Evolutionary conservation across 1,284 basidiomycete species (phyloP), one percentile per base, ranked within the genome.

Genomic region (Pisolithus thermaeus): DNA sequence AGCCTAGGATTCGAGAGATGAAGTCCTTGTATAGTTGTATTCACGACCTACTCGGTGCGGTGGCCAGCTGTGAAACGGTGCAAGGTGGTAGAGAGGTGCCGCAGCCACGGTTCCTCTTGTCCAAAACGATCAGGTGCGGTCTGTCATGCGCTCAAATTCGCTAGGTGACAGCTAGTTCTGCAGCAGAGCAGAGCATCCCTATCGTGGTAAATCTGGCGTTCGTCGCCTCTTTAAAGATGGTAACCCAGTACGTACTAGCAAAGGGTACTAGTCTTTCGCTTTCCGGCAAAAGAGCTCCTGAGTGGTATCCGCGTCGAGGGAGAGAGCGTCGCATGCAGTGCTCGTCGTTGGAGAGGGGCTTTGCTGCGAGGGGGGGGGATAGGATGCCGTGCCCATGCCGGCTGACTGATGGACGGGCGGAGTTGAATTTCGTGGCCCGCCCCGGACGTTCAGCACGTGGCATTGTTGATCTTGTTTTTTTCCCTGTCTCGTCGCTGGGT

Each of bases 401-500:
- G 9, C 16, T 5, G 23, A 6, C 18, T 35, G 28, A n/a, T 9
- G 44, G 35, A 14, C 18, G 2, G n/a, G 18, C 44, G 44, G 44
- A 46, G 44, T 46, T 20, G 32, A 32, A 22, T 22, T 4, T 20
- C 22, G 0, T 25, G 52, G 65, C 63, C 63, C 66, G 56, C 48
- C 61, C 65, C 55, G 46, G 51, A 48, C 50, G 38, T 56, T 52
- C 46, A 32, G 50, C 63, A 65, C 63, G 63, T 65, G 63, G 45
- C 53, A 50, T 47, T 66, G 43, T 64, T 65, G 65, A 65, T 67
- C 61, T 67, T 50, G 42, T 43, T 62, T 65, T 65, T 65, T 67
- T 66, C 65, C 63, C 61, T 66, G 66, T 63, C 60, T 51, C 56
- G 59, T 64, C 59, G 62, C 4, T 20, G 11, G 56, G 54, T 64